Percentiles rank a stretch among this genome's conserved stretches.
Evolutionary conservation across 129 eudicot genomes (phyloP).

Genomic region (Flaveria bidentis): DNA sequence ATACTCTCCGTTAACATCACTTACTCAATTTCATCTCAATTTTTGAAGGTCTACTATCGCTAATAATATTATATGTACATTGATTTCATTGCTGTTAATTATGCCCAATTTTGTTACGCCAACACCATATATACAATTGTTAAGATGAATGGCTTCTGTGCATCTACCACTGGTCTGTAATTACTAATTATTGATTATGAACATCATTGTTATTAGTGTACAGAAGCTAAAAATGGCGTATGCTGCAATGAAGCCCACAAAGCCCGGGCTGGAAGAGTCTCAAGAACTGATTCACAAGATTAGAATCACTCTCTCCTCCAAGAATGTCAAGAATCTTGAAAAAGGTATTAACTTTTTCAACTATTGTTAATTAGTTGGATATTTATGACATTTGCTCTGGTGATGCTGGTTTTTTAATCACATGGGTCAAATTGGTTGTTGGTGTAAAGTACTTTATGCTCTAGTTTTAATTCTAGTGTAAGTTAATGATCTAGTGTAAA

Average conservation of each 20-base stretch:
- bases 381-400: not conserved
- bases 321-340: constrained; percentile 85
- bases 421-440: not conserved
- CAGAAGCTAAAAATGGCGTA: constrained; percentile 52
- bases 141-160: not conserved
- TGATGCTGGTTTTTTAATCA: not conserved
- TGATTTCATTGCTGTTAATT: not conserved
- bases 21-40: not conserved
- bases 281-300: constrained; percentile 80
- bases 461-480: not conserved
- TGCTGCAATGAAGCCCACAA: constrained; percentile 83
- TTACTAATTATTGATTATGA: not conserved
- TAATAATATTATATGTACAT: not conserved
- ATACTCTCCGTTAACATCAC: not conserved
- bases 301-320: constrained; percentile 87
- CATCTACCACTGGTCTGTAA: not conserved
- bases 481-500: no score
- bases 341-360: constrained; percentile 50
- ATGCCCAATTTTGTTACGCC: not conserved
- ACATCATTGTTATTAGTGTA: not conserved
- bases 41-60: not conserved
- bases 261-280: constrained; percentile 77
- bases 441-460: not conserved
- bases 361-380: not conserved
- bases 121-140: not conserved